Evolutionary conservation across 768 basidiomycete genomes (phyloP).

Genomic region (Tubosaeta sp.): DNA sequence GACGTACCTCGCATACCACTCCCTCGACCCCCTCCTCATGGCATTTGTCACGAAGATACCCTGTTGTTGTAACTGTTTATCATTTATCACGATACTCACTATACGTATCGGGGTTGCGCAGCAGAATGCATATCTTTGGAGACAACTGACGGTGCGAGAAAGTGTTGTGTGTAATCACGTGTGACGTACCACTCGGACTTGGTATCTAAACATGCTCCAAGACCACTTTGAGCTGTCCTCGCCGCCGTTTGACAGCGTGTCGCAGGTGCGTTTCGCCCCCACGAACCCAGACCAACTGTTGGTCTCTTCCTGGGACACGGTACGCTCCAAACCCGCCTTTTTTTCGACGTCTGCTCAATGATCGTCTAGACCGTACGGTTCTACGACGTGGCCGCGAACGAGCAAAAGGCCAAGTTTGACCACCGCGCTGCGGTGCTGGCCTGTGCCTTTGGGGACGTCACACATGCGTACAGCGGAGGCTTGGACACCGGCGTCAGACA

Average conservation of each 20-base stretch:
- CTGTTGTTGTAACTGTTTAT: slow-evolving; percentile 31
- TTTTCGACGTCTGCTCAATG: background rate
- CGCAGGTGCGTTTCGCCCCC: slow-evolving; percentile 77
- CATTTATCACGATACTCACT: slow-evolving; percentile 22
- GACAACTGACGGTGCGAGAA: too few relatives aligned
- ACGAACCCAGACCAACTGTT: slow-evolving; percentile 73
- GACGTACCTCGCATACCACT: slow-evolving; percentile 19
- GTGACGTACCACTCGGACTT: background rate
- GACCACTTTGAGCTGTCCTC: slow-evolving; percentile 48
- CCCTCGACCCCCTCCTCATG: background rate
- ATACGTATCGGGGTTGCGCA: slow-evolving; percentile 32
- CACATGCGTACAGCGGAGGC: slow-evolving; percentile 79
- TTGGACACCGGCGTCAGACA: slow-evolving; percentile 79
- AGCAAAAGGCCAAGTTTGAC: slow-evolving; percentile 77
- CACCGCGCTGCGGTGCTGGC: slow-evolving; percentile 88
- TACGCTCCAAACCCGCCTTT: slow-evolving; percentile 25
- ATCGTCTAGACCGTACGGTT: slow-evolving; percentile 52
- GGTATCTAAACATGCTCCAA: background rate
- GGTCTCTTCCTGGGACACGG: slow-evolving; percentile 89
- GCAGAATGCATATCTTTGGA: slow-evolving; percentile 35
- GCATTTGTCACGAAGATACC: slow-evolving; percentile 34
- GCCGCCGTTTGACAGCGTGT: slow-evolving; percentile 83
- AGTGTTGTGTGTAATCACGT: background rate
- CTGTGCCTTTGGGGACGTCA: slow-evolving; percentile 64
- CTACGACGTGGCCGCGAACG: slow-evolving; percentile 52